A percentile compares a stretch with the other conserved stretches of the same genome.
phyloP scores from a whole-genome alignment of 371 early-diverging fungal genomes.

The Globomyces sp. region DNA sequence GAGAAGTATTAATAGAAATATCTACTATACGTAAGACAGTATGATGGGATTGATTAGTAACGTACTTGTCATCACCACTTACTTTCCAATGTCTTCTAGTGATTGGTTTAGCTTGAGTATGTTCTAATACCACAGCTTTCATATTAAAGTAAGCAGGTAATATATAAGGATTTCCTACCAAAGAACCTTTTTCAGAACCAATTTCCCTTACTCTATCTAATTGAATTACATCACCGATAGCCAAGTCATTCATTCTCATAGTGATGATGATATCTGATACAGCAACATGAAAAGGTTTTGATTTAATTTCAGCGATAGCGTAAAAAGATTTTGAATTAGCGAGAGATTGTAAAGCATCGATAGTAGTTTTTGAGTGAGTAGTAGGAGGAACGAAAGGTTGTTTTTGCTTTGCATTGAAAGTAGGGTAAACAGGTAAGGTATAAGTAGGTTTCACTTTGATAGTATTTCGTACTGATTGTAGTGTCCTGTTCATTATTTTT shows the following conservation, averaged over 20 bases:
- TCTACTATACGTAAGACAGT: constrained; percentile 76
- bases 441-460: too few species aligned
- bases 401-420: too few species aligned
- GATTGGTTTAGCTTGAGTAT: constrained; percentile 73
- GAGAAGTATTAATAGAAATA: constrained; percentile 55
- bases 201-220: constrained; percentile 87
- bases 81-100: constrained; percentile 89
- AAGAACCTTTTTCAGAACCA: constrained; percentile 78
- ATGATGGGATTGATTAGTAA: constrained; percentile 66
- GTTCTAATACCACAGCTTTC: constrained; percentile 87
- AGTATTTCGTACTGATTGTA: not conserved
- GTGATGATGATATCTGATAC: constrained; percentile 85
- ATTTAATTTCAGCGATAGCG: constrained; percentile 87
- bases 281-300: constrained; percentile 83
- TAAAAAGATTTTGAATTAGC: constrained; percentile 27
- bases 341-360: constrained; percentile 28
- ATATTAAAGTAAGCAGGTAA: constrained; percentile 67
- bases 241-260: constrained; percentile 64
- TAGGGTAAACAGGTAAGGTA: too few species aligned
- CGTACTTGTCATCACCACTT: constrained; percentile 72
- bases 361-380: constrained; percentile 22
- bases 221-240: constrained; percentile 82
- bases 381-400: too few species aligned
- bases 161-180: constrained; percentile 86
- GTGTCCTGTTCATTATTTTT: not conserved